A percentile compares a stretch with the other conserved stretches of the same genome.
Evolutionary conservation across 345 rosid species (phyloP).

Genomic region (Geranium rotundifolium): DNA sequence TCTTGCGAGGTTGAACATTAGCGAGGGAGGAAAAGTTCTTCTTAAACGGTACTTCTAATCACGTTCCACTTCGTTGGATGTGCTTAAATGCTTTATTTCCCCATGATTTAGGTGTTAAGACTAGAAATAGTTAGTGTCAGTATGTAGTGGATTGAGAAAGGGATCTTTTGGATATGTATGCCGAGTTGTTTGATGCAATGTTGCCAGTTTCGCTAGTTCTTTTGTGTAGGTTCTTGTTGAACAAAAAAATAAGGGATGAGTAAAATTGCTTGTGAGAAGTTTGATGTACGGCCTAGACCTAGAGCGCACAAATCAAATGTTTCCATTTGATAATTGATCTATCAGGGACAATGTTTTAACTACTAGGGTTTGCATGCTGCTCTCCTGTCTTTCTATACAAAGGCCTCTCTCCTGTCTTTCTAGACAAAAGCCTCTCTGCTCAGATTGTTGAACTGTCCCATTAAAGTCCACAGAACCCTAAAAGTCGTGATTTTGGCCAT

Average conservation of each 20-base stretch:
- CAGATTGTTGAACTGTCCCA: too few relatives aligned
- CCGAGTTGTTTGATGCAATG: background rate
- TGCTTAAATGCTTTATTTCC: background rate
- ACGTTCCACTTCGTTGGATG: background rate
- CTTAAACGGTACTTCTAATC: constrained; percentile 45
- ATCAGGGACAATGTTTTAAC: background rate
- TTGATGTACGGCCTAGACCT: background rate
- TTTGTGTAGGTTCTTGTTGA: too few relatives aligned
- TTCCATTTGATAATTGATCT: background rate
- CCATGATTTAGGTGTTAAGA: background rate
- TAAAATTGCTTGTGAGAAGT: background rate
- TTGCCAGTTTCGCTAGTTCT: background rate
- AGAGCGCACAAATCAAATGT: background rate
- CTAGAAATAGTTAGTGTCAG: background rate
- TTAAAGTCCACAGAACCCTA: too few relatives aligned
- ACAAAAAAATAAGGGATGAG: background rate
- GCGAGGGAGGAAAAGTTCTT: constrained; percentile 78
- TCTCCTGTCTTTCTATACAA: too few relatives aligned
- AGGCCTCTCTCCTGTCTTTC: too few relatives aligned
- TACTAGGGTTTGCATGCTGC: too few relatives aligned
- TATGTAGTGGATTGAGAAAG: too few relatives aligned
- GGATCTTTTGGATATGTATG: too few relatives aligned
- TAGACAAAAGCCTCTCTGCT: too few relatives aligned
- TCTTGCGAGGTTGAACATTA: constrained; percentile 70
- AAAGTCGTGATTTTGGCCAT: too few relatives aligned